Conservation (phyloP, 2,329 filamentous ascomycete genomes). For the Penicillium aurantiogriseum region DNA sequence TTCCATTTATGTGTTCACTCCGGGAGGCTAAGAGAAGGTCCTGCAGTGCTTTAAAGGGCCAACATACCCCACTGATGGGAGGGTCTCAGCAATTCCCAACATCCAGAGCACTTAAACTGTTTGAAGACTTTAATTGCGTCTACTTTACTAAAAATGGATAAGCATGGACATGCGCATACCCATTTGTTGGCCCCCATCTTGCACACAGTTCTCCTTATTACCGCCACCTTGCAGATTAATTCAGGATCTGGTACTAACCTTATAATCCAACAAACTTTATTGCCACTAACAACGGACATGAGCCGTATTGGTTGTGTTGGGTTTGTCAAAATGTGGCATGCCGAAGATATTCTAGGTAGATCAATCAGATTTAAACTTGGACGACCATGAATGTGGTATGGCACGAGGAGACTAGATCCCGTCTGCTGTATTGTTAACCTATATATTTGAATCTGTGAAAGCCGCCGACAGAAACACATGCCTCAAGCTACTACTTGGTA, state of each 20-base stretch:
- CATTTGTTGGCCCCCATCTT: not conserved
- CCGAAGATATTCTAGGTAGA: not conserved
- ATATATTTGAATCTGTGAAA: not conserved
- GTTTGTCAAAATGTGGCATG: not conserved
- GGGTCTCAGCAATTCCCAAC: not conserved
- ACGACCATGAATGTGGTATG: not conserved
- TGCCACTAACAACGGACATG: not conserved
- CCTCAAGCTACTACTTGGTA: not conserved
- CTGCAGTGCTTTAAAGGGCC: not conserved
- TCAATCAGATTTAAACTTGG: not conserved
- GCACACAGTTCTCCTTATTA: not conserved
- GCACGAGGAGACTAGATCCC: not conserved
- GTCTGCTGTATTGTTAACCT: not conserved
- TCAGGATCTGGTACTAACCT: not conserved
- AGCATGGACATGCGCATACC: not conserved
- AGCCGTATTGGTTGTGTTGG: not conserved
- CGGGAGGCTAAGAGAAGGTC: not conserved
- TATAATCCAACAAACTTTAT: not conserved
- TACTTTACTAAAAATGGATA: not conserved
- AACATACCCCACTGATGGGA: not conserved
- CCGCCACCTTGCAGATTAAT: not conserved
- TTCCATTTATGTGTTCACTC: not conserved
- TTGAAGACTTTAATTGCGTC: too few species aligned
- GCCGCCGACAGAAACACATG: not conserved
- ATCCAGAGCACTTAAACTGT: not conserved